Evolutionary conservation across 345 rosid genomes (phyloP), one percentile per base, ranked within the genome.

Genomic region (Chamaenerion angustifolium): DNA sequence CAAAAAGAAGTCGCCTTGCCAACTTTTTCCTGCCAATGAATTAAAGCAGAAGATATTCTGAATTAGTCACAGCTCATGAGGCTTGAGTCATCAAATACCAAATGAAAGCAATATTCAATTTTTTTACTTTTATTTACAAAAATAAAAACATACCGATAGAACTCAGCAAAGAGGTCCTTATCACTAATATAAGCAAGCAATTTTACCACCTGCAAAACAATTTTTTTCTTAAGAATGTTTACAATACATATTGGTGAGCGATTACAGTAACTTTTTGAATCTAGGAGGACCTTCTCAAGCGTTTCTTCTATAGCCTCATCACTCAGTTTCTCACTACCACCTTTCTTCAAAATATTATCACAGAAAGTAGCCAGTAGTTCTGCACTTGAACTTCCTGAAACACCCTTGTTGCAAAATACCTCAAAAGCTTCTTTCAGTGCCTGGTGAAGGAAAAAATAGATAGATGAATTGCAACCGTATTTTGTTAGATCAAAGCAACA

Each of bases 131-230:
- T 31, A 5, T 31, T 8, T 31, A 31, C 25, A 31, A 12, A 50
- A 35, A 13, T 12, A 50, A 14, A n/a, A 25, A 27, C 40, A 51
- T 57, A 82, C 95, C 93, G 72, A 59, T 83, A 83, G 55, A 83
- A 87, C 61, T 87, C 96, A 0, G 88, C 96, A 56, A 79, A 87
- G 49, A 87, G 78, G 58, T 87, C 96, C 67, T 87, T 87, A 57
- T 87, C 94, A 43, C 85, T 75, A 35, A 79, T 79, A 51, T 83
- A 83, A 1, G 83, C 96, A 58, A 87, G 94, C 71, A 88, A 68
- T 74, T 84, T 88, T 50, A 93, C 97, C 1, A 88, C 95, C 96
- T 90, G 76, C 57, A 73, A 55, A 63, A 68, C 8, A 41, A 4
- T 1, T 1, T 5, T 21, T 31, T 8, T 31, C 37, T 3, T 31